These are phyloP conservation scores for Capsicum baccatum DNA, from an alignment of 257 asterid genomes.

Conservation along the genomic window DNA sequence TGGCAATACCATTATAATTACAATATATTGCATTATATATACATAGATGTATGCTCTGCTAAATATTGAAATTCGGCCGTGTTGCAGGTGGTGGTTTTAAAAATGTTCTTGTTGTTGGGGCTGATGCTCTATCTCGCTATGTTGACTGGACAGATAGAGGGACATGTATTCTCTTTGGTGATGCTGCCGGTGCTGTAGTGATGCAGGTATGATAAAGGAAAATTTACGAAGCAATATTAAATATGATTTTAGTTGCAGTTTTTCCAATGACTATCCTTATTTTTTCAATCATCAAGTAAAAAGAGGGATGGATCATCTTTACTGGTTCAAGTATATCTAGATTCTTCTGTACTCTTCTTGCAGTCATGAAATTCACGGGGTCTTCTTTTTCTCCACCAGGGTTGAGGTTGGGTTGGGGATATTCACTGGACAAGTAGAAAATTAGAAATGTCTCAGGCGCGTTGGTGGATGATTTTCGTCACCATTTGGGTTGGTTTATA, in stretches of 20 bases:
- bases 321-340: background rate
- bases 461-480: background rate
- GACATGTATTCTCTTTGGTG: constrained; percentile 96
- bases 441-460: background rate
- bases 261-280: background rate
- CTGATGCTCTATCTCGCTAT: constrained; percentile 92
- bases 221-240: background rate
- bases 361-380: background rate
- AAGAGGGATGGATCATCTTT: background rate
- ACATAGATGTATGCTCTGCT: constrained; percentile 10
- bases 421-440: background rate
- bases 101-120: constrained; percentile 94
- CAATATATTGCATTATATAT: background rate
- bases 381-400: background rate
- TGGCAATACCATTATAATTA: constrained; percentile 5
- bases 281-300: background rate
- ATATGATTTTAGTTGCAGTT: background rate
- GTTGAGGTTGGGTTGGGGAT: constrained; percentile 5
- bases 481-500: background rate
- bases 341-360: constrained; percentile 9
- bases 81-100: constrained; percentile 87
- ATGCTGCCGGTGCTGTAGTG: constrained; percentile 94
- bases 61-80: constrained; percentile 9
- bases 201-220: constrained; percentile 59
- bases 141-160: constrained; percentile 98